Conservation (phyloP, 257 asterid genomes). For the Scutellaria barbata region DNA sequence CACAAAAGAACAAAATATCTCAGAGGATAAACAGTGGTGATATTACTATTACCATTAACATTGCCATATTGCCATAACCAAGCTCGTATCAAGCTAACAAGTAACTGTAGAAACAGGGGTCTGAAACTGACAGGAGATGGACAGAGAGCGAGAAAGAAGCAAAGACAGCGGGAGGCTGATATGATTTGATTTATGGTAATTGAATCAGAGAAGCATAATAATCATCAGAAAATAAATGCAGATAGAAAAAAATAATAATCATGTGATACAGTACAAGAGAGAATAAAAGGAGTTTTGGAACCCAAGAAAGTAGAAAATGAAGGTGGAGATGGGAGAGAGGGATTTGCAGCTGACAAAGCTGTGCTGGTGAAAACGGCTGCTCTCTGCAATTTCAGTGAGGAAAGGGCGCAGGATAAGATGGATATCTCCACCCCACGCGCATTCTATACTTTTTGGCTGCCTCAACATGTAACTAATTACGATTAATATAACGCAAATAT, state of each 20-base stretch:
- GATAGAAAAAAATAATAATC: slow-evolving; percentile 22
- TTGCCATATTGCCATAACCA: slow-evolving; percentile 12
- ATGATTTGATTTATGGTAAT: slow-evolving; percentile 21
- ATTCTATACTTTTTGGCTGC: slow-evolving; percentile 23
- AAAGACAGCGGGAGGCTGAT: slow-evolving; percentile 28
- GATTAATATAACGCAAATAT: no score
- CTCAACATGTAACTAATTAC: slow-evolving; percentile 4
- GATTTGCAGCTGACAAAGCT: slow-evolving; percentile 47
- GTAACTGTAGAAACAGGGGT: slow-evolving; percentile 40
- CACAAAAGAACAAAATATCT: slow-evolving; percentile 31
- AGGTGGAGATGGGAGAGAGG: background rate
- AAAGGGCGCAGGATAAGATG: slow-evolving; percentile 45
- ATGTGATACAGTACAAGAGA: slow-evolving; percentile 36
- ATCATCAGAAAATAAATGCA: slow-evolving; percentile 45
- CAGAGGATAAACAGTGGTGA: slow-evolving; percentile 37
- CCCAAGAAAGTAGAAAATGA: slow-evolving; percentile 34
- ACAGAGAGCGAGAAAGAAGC: slow-evolving; percentile 45
- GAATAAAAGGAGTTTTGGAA: slow-evolving; percentile 21
- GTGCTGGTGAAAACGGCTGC: slow-evolving; percentile 65
- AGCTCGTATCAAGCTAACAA: slow-evolving; percentile 38
- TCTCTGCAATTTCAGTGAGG: slow-evolving; percentile 43
- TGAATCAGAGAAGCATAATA: slow-evolving; percentile 37
- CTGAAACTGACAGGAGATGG: slow-evolving; percentile 55
- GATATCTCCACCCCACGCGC: slow-evolving; percentile 43
- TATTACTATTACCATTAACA: slow-evolving; percentile 20